Base-by-base conservation (phyloP, 352 stramenopile genomes). In the Peronospora destructor region DNA sequence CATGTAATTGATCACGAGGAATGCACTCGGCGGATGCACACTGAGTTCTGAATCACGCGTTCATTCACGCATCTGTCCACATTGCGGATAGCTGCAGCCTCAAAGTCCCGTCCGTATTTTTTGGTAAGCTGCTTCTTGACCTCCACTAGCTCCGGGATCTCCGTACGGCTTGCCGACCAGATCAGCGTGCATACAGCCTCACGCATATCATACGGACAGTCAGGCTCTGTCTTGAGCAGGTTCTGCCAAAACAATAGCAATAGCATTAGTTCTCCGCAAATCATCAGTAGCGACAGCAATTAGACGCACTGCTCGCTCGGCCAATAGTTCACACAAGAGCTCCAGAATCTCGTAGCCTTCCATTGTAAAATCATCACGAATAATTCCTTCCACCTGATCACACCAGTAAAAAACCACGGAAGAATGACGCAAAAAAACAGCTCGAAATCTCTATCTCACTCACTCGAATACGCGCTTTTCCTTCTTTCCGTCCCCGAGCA, bases 281-380 rank as follows among this genome's bases (percentile, higher is more conserved):
- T 3, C 19, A 21, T 21, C 25, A 35, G 13, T 34, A 34, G 9
- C 30, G 16, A 45, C 13, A 58, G 26, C 13, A 42, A 35, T 10
- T 13, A 17, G 44, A 69, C 73, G 41, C 49, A 90, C 79, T 54
- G 93, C 88, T 43, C 95, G 80, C 65, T 98, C 92, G 13, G 76
- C 77, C 11, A 98, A 49, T 3, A 98, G 63, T 48, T 98, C 91
- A 56, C 93, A 98, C 39, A 96, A 66, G 11, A 98, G 66, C 56
- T 93, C 82, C 23, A 98, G 63, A 56, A 98, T 96, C 61, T 98
- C 92, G 62, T 97, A 98, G 4, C 91, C 94, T 68, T 98, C 92
- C 25, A 98, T 85, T 10, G 89, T 94, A 56, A 97, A 95, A 60
- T 98, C 95, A 37, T 98, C 91, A 10, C 91, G 84, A 61, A 98